Conservation (phyloP, 2,329 filamentous ascomycete species). For the Exophiala alcalophila region DNA sequence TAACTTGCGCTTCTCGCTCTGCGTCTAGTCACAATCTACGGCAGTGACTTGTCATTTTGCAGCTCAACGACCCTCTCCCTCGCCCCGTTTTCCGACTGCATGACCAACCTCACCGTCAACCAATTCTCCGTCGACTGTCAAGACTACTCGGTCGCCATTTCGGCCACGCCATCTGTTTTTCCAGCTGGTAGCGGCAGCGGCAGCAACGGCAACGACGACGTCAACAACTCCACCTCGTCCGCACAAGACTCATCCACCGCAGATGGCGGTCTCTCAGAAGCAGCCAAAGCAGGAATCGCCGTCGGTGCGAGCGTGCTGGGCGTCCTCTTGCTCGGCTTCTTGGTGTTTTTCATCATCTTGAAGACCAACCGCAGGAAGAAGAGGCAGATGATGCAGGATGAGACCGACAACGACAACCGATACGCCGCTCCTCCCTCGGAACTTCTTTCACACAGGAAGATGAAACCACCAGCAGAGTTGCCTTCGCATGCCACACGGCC, state of each 20-base stretch:
- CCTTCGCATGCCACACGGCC: slow-evolving; percentile 9
- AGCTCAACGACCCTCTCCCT: slow-evolving; percentile 10
- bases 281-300: slow-evolving; percentile 22
- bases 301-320: slow-evolving; percentile 12
- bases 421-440: no score
- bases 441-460: slow-evolving; percentile 12
- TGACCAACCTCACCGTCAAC: slow-evolving; percentile 15
- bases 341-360: slow-evolving; percentile 15
- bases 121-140: slow-evolving; percentile 23
- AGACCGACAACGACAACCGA: no score
- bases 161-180: slow-evolving; percentile 7
- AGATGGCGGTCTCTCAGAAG: slow-evolving; percentile 11
- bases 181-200: neutral
- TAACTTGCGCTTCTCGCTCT: neutral
- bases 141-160: slow-evolving; percentile 15
- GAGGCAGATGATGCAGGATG: slow-evolving; percentile 9
- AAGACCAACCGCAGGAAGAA: slow-evolving; percentile 9
- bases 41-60: slow-evolving; percentile 14
- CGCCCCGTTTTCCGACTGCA: slow-evolving; percentile 14
- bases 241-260: neutral
- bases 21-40: slow-evolving; percentile 15
- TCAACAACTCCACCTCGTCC: no score
- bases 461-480: slow-evolving; percentile 11
- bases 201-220: no score
- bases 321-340: slow-evolving; percentile 4